Base-by-base conservation (phyloP, 371 early-diverging fungal genomes). In the Dichotomocladium elegans region DNA sequence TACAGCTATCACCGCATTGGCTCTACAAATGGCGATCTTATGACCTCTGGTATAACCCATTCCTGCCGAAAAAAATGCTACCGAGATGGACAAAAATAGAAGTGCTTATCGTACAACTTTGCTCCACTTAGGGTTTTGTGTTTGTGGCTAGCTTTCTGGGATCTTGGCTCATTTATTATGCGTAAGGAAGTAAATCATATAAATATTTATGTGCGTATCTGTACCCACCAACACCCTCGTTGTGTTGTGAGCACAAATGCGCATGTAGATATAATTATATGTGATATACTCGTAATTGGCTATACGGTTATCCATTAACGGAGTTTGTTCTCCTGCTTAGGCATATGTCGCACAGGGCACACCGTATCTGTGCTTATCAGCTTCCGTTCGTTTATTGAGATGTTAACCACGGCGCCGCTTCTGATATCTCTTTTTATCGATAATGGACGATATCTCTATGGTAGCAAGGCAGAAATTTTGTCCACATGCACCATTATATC, bases 1-100 rank as follows among this genome's bases (percentile, higher is more conserved):
- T 68, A 30, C 66, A 66, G 37, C 60, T 65, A 8, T 41, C 60
- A 5, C 89, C 89, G 15, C 53, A 53, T 2, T 87, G 83, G 82
- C 58, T 89, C 31, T 87, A 78, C 64, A 80, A 79, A 31, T 67
- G 76, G 53, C 71, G 87, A 53, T 79, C 79, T 1, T 55, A 61
- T 35, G 63, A 64, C 27, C 61, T 83, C 11, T 85, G 85, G 78
- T 68, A 56, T 35, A 66, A 58, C 40, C 10, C 28, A 12, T 26
- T 31, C 34, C 8, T 41, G 2, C 12, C 19, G 14, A 1, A 21
- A 15, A 48, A 12, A 41, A 11, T 53, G 35, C 10, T 28, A 11
- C 17, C n/a, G n/a, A n/a, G n/a, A n/a, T n/a, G n/a, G n/a, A n/a
- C n/a, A n/a, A n/a, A n/a, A n/a, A n/a, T n/a, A n/a, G n/a, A n/a